Evolutionary conservation across 2,329 filamentous ascomycete species (phyloP), one percentile per base, ranked within the genome.

Genomic region (Cladosporium velox): DNA sequence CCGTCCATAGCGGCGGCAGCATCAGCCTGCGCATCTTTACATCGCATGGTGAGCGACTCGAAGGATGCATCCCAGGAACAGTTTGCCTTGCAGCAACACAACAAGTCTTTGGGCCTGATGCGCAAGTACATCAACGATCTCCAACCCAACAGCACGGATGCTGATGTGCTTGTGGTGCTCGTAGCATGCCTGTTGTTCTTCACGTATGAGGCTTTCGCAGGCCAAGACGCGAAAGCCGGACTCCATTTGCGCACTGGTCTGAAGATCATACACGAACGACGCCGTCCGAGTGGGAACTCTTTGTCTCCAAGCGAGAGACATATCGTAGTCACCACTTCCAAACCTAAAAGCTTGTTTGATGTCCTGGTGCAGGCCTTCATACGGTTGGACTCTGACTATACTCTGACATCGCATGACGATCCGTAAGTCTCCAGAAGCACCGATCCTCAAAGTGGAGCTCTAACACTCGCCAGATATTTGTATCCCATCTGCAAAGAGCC

Each of bases 351-450:
- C 15, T 21, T 38, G 15, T 59, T 66, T 32, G 67, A 68, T 26
- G 58, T 63, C 18, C 44, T 68, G 30, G 64, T 52, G 15, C 64
- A 66, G 15, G 65, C 65, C 4, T 68, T 66, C 35, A 59, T 68
- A 14, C 38, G 63, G 41, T 38, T 68, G 26, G 67, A 68, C 47
- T 60, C 61, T 6, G 67, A 68, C 41, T 47, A 60, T 11, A 59
- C 55, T 4, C 24, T 59, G 21, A 59, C 34, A 15, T 21, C n/a
- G 8, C 34, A 59, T 28, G 55, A 59, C 26, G 55, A 59, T 6
- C 55, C 55, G 55, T 59, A 41, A 35, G 55, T n/a, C 7, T 21
- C 14, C 10, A 26, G 12, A 54, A 2, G 2, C 5, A 30, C 28
- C 8, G 10, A 30, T 7, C 4, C 10, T 1, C 18, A 5, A 65